These are phyloP conservation scores for Dactylellina leptospora DNA, from an alignment of 2,329 filamentous ascomycete species.

Conservation along the genomic window DNA sequence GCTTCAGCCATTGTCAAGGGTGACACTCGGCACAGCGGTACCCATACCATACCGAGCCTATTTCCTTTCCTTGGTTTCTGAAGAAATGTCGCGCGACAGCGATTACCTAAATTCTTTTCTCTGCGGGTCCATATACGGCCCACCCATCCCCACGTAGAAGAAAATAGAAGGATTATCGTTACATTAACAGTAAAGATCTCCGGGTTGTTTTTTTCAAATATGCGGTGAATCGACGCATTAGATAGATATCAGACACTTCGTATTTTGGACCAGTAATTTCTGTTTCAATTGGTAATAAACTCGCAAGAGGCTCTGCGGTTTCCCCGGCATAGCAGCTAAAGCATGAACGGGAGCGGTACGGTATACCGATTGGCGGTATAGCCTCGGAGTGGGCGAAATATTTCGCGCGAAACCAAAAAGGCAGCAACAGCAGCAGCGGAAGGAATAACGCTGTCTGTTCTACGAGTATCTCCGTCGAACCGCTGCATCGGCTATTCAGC, in stretches of 20 bases:
- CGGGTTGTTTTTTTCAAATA: too few species aligned
- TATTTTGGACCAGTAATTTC: too few species aligned
- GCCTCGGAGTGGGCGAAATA: constrained; percentile 41
- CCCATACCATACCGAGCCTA: neutral
- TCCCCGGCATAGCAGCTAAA: constrained; percentile 36
- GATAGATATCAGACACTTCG: too few species aligned
- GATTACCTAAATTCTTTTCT: constrained; percentile 1
- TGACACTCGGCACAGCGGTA: constrained; percentile 24
- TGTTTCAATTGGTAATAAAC: constrained; percentile 2
- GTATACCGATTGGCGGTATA: constrained; percentile 27
- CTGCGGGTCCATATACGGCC: neutral
- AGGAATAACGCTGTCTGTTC: neutral
- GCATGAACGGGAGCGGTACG: constrained; percentile 49
- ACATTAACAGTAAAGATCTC: constrained; percentile 4
- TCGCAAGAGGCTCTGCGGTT: constrained; percentile 44
- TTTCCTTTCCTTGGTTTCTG: neutral
- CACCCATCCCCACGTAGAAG: constrained; percentile 21
- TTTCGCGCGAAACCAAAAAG: neutral
- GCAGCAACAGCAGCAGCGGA: neutral
- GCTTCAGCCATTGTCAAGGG: constrained; percentile 23
- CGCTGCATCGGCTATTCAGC: constrained; percentile 30
- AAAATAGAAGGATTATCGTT: constrained; percentile 32
- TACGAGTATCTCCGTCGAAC: neutral
- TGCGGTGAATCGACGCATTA: too few species aligned
- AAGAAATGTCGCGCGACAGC: constrained; percentile 11